Conservation (phyloP, 306 rosid genomes). For the Quercus dentata region DNA sequence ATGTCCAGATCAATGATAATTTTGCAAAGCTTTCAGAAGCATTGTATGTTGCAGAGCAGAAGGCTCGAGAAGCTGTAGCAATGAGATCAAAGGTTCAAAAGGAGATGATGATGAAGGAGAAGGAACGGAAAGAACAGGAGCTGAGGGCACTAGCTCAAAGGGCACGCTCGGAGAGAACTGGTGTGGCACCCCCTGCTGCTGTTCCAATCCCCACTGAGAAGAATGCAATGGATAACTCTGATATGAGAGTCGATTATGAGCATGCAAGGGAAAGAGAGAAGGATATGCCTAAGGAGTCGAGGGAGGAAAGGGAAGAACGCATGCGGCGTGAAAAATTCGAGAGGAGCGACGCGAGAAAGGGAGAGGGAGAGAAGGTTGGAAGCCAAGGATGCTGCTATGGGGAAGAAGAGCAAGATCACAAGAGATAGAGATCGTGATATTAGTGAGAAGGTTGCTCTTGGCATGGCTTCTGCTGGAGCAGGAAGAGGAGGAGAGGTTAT, state of each 20-base stretch:
- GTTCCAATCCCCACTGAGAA: slow-evolving; percentile 38
- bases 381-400: slow-evolving; percentile 88
- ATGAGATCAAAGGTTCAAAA: slow-evolving; percentile 92
- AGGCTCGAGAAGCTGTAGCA: slow-evolving; percentile 91
- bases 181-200: slow-evolving; percentile 55
- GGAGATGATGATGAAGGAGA: slow-evolving; percentile 83
- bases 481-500: slow-evolving; percentile 76
- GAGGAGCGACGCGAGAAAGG: slow-evolving; percentile 88
- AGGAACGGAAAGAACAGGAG: slow-evolving; percentile 81
- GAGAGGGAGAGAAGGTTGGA: slow-evolving; percentile 94
- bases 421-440: slow-evolving; percentile 91
- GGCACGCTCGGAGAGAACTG: slow-evolving; percentile 81
- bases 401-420: slow-evolving; percentile 90
- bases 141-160: slow-evolving; percentile 73
- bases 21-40: slow-evolving; percentile 87
- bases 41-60: slow-evolving; percentile 81
- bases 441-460: slow-evolving; percentile 96
- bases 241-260: slow-evolving; percentile 53
- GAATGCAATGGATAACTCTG: slow-evolving; percentile 43
- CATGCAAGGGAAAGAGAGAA: slow-evolving; percentile 52
- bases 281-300: slow-evolving; percentile 52
- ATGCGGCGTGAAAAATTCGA: slow-evolving; percentile 70
- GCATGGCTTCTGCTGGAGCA: slow-evolving; percentile 73
- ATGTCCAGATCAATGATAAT: slow-evolving; percentile 82
- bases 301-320: slow-evolving; percentile 73